Conservation (phyloP, 768 basidiomycete genomes). For the Pisolithus sp. region DNA sequence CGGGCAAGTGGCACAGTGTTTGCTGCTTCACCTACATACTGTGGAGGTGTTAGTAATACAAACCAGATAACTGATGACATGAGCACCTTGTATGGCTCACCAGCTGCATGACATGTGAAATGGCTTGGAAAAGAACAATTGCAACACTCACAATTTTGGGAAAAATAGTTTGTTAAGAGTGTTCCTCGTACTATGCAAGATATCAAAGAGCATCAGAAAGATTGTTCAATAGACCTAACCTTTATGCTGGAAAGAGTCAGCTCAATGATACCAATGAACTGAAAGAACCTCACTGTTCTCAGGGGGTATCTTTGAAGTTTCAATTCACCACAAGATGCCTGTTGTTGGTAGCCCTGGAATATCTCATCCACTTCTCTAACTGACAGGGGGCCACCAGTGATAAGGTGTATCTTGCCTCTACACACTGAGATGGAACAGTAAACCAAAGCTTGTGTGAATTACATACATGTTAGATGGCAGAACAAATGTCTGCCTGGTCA, state of each 20-base stretch:
- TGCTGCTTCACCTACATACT: slow-evolving; percentile 76
- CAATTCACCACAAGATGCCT: slow-evolving; percentile 50
- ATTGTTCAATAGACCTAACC: slow-evolving; percentile 32
- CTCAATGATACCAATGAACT: slow-evolving; percentile 1
- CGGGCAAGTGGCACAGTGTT: slow-evolving; percentile 61
- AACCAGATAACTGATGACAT: not conserved
- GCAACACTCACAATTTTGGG: slow-evolving; percentile 63
- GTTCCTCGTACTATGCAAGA: slow-evolving; percentile 52
- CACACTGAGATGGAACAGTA: not conserved
- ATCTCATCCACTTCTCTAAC: slow-evolving; percentile 46
- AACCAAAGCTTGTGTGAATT: not conserved
- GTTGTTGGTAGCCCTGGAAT: slow-evolving; percentile 59
- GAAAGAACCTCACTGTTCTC: slow-evolving; percentile 43
- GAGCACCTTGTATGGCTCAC: slow-evolving; percentile 69
- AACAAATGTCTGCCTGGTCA: slow-evolving; percentile 41
- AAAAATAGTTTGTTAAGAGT: slow-evolving; percentile 76
- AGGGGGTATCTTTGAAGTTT: slow-evolving; percentile 69
- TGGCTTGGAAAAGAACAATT: not conserved
- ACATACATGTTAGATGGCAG: slow-evolving; percentile 43
- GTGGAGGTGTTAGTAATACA: slow-evolving; percentile 6
- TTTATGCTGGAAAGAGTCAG: slow-evolving; percentile 50
- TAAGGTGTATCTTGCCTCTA: slow-evolving; percentile 59
- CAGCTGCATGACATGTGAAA: slow-evolving; percentile 39
- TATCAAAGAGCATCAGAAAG: slow-evolving; percentile 4
- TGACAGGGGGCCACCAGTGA: slow-evolving; percentile 31